These are phyloP conservation scores for Aurinia saxatilis DNA, from an alignment of 345 rosid genomes.

Conservation along the genomic window DNA sequence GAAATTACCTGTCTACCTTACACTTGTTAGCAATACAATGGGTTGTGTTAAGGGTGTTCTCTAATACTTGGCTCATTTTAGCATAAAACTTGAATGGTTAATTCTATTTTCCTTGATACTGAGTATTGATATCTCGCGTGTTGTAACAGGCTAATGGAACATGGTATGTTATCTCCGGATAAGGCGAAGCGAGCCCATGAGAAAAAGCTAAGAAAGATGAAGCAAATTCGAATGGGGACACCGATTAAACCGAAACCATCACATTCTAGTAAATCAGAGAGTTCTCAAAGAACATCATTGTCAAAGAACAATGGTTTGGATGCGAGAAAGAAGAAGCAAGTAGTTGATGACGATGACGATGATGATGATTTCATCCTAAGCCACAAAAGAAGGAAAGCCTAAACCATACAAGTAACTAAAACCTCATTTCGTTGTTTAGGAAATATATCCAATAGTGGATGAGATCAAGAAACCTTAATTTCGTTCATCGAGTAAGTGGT, in stretches of 20 bases:
- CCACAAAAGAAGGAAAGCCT: conserved; percentile 70
- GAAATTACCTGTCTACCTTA: no score
- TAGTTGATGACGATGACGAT: conserved; percentile 38
- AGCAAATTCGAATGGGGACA: conserved; percentile 61
- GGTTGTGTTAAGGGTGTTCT: no score
- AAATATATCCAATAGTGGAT: neutral
- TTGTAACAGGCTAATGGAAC: conserved; percentile 88
- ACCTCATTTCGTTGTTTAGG: neutral
- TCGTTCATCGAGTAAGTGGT: neutral
- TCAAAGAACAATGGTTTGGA: conserved; percentile 33
- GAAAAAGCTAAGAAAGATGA: conserved; percentile 87
- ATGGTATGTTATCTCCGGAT: conserved; percentile 75
- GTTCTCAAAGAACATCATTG: conserved; percentile 53
- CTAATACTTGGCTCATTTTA: neutral
- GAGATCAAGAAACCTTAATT: neutral
- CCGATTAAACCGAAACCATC: conserved; percentile 51
- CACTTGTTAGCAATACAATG: no score
- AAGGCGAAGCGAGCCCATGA: conserved; percentile 66
- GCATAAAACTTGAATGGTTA: neutral
- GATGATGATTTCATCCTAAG: conserved; percentile 49
- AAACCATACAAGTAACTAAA: conserved; percentile 17
- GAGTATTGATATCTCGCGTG: neutral
- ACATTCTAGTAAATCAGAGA: conserved; percentile 44
- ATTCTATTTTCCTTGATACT: neutral
- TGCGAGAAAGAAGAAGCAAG: conserved; percentile 56